phyloP scores from a whole-genome alignment of 306 rosid species.

The Nissolia schottii region DNA sequence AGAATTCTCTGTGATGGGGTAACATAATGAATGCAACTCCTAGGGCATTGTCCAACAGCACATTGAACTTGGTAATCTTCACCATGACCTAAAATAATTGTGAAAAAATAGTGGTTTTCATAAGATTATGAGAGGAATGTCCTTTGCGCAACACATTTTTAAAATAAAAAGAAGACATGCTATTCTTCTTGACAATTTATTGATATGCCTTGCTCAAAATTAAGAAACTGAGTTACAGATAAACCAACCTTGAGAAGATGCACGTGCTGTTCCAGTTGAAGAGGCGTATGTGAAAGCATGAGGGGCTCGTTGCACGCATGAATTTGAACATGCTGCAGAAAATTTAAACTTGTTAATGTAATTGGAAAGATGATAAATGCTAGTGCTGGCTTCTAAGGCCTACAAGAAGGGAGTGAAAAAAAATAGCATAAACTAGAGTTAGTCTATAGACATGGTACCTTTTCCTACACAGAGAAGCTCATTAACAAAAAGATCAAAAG shows the following conservation, averaged over 20 bases:
- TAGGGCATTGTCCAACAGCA: slow-evolving; percentile 93
- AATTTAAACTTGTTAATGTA: background rate
- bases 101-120: background rate
- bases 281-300: slow-evolving; percentile 67
- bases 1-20: slow-evolving; percentile 87
- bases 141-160: background rate
- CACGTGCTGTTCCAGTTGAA: slow-evolving; percentile 78
- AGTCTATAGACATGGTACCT: slow-evolving; percentile 38
- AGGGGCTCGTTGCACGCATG: slow-evolving; percentile 80
- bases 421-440: background rate
- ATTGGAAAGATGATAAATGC: slow-evolving; percentile 8
- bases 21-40: slow-evolving; percentile 83
- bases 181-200: background rate
- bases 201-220: background rate
- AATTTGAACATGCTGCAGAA: slow-evolving; percentile 71
- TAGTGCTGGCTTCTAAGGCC: too few species aligned
- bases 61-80: slow-evolving; percentile 80
- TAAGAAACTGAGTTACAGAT: background rate
- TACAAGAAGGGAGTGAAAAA: too few species aligned
- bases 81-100: slow-evolving; percentile 46
- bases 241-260: slow-evolving; percentile 70
- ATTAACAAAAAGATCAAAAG: slow-evolving; percentile 77
- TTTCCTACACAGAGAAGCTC: slow-evolving; percentile 75
- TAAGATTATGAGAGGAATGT: background rate
- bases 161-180: background rate